Evolutionary conservation across 2,329 filamentous ascomycete species (phyloP).

Genomic region (Beauveria sp.): DNA sequence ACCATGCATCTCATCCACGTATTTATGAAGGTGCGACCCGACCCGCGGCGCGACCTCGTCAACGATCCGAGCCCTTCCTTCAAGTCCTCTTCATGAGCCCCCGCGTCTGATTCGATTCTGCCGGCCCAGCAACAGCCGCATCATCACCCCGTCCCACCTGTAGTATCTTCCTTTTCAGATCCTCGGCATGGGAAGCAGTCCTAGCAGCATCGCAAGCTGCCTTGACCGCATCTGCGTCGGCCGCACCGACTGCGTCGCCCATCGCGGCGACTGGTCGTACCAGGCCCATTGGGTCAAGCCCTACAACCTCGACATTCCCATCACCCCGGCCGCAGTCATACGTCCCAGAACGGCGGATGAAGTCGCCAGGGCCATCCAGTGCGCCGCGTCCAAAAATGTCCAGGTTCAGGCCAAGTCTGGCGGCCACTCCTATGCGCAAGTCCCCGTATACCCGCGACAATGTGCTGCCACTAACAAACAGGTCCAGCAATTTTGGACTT

Average conservation of each 20-base stretch:
- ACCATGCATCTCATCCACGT: background rate
- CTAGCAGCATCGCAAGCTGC: slow-evolving; percentile 35
- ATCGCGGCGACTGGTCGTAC: slow-evolving; percentile 35
- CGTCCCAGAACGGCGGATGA: slow-evolving; percentile 45
- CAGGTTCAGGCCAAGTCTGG: slow-evolving; percentile 56
- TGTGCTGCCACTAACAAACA: no score
- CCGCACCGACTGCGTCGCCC: slow-evolving; percentile 38
- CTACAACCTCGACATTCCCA: slow-evolving; percentile 43
- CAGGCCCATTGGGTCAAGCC: slow-evolving; percentile 41
- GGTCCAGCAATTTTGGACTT: slow-evolving; percentile 31
- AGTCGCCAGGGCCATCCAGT: slow-evolving; percentile 49
- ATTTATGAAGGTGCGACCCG: background rate
- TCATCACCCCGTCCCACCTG: background rate
- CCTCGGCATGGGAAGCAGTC: slow-evolving; percentile 31
- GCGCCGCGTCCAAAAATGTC: slow-evolving; percentile 39
- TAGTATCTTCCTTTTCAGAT: background rate
- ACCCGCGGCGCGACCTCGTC: background rate
- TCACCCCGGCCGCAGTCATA: slow-evolving; percentile 48
- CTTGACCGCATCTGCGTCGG: slow-evolving; percentile 35
- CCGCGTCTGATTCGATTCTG: background rate
- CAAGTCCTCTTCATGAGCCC: background rate
- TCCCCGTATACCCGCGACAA: background rate
- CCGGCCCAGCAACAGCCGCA: background rate
- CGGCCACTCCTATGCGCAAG: slow-evolving; percentile 56
- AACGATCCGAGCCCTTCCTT: background rate